These are phyloP conservation scores for Trichoderma aggressivum DNA, from an alignment of 2,329 filamentous ascomycete genomes.

Conservation along the genomic window DNA sequence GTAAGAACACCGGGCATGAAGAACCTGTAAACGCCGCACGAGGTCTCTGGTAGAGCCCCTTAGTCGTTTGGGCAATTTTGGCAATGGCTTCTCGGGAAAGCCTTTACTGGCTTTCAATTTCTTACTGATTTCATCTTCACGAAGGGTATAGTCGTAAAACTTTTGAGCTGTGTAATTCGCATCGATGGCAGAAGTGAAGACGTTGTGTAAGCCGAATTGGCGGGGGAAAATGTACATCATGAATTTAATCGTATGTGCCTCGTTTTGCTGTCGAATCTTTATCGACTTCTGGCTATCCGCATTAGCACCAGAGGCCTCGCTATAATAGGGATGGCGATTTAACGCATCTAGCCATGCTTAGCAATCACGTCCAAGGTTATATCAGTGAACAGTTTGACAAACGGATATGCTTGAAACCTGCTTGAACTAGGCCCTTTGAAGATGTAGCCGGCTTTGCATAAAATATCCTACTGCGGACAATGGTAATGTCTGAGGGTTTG, in stretches of 20 bases:
- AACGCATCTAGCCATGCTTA: constrained; percentile 62
- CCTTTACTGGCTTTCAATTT: constrained; percentile 23
- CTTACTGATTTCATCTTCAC: constrained; percentile 72
- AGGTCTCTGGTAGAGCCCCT: constrained; percentile 59
- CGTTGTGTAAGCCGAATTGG: constrained; percentile 88
- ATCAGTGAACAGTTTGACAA: constrained; percentile 34
- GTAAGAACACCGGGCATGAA: constrained; percentile 76
- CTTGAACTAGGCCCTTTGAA: constrained; percentile 61
- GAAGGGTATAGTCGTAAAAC: constrained; percentile 79
- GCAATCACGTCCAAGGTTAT: background rate
- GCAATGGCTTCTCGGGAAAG: constrained; percentile 20
- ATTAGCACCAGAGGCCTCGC: background rate
- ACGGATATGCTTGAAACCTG: constrained; percentile 81
- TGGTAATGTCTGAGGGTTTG: constrained; percentile 59
- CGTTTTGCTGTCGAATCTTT: constrained; percentile 15
- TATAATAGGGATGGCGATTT: constrained; percentile 54
- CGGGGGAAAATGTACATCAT: constrained; percentile 93
- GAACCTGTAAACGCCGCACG: constrained; percentile 63
- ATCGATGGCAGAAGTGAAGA: constrained; percentile 73
- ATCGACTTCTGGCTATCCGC: background rate
- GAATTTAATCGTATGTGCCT: constrained; percentile 61
- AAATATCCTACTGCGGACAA: constrained; percentile 80
- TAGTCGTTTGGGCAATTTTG: constrained; percentile 61
- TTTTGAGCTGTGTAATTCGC: constrained; percentile 63
- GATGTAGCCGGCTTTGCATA: constrained; percentile 76